Evolutionary conservation across 2,329 filamentous ascomycete genomes (phyloP).

Genomic region (Pestalotiopsis sp.): DNA sequence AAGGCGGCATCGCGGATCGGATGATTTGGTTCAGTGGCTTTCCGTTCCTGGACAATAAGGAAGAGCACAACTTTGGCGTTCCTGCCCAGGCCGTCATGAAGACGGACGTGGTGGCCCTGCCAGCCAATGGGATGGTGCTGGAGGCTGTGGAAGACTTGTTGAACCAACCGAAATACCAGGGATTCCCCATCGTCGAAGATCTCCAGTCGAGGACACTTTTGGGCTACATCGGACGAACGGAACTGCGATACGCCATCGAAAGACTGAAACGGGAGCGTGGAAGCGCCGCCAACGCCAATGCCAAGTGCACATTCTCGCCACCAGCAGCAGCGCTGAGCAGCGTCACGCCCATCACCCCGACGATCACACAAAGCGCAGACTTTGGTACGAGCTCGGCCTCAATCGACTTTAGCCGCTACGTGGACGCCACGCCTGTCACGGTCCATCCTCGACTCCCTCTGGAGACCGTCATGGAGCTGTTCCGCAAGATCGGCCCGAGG

Average conservation of each 20-base stretch:
- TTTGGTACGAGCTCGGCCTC: conserved; percentile 57
- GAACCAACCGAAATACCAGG: conserved; percentile 80
- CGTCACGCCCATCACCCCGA: conserved; percentile 43
- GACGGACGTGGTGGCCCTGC: conserved; percentile 72
- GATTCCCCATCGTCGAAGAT: conserved; percentile 89
- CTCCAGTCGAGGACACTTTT: conserved; percentile 70
- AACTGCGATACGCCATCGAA: conserved; percentile 88
- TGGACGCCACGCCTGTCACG: conserved; percentile 86
- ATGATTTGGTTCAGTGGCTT: conserved; percentile 99
- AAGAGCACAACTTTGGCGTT: conserved; percentile 95
- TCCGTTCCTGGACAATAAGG: conserved; percentile 95
- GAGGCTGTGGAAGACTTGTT: conserved; percentile 78
- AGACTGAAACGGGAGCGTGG: conserved; percentile 71
- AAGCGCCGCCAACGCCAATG: conserved; percentile 60
- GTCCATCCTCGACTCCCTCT: conserved; percentile 89
- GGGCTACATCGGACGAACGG: conserved; percentile 91
- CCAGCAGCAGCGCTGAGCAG: conserved; percentile 33
- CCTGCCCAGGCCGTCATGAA: conserved; percentile 92
- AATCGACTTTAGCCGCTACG: conserved; percentile 83
- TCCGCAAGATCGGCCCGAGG: conserved; percentile 94
- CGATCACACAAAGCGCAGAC: conserved; percentile 60
- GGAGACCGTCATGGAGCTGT: conserved; percentile 97
- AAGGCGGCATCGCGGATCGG: conserved; percentile 93
- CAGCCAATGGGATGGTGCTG: conserved; percentile 74
- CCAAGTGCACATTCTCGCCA: conserved; percentile 75